These are phyloP conservation scores for Neophaeococcomyces mojaviensis DNA, from an alignment of 2,329 filamentous ascomycete genomes.

Conservation along the genomic window DNA sequence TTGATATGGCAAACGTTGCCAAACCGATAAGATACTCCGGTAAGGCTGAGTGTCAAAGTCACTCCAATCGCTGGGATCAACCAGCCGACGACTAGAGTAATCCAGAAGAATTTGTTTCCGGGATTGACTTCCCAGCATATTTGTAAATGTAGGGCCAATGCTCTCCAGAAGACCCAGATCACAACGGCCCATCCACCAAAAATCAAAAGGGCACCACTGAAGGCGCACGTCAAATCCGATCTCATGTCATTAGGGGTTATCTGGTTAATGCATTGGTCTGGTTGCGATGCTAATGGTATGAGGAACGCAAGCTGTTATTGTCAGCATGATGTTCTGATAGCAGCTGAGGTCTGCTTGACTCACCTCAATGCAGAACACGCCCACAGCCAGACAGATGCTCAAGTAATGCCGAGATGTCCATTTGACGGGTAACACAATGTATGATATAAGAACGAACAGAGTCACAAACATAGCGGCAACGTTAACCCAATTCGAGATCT, in stretches of 20 bases:
- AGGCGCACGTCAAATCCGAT: conserved; percentile 71
- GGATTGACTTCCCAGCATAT: conserved; percentile 96
- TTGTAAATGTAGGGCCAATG: conserved; percentile 87
- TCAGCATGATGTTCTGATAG: conserved; percentile 11
- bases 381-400: conserved; percentile 75
- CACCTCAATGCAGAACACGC: conserved; percentile 71
- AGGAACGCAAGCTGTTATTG: conserved; percentile 70
- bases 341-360: not conserved
- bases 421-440: conserved; percentile 70
- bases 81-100: conserved; percentile 73
- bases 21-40: conserved; percentile 90
- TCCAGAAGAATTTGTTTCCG: conserved; percentile 82
- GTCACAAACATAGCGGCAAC: conserved; percentile 65
- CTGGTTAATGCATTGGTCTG: conserved; percentile 74
- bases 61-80: conserved; percentile 71
- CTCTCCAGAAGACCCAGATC: conserved; percentile 86
- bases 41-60: conserved; percentile 68
- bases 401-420: conserved; percentile 90
- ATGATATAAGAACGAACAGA: conserved; percentile 70
- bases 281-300: conserved; percentile 70
- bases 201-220: conserved; percentile 78
- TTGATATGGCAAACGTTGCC: conserved; percentile 92
- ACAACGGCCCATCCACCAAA: conserved; percentile 77
- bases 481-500: conserved; percentile 73
- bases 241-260: conserved; percentile 95